Conservation (phyloP, 768 basidiomycete species). For the Chiua virens region DNA sequence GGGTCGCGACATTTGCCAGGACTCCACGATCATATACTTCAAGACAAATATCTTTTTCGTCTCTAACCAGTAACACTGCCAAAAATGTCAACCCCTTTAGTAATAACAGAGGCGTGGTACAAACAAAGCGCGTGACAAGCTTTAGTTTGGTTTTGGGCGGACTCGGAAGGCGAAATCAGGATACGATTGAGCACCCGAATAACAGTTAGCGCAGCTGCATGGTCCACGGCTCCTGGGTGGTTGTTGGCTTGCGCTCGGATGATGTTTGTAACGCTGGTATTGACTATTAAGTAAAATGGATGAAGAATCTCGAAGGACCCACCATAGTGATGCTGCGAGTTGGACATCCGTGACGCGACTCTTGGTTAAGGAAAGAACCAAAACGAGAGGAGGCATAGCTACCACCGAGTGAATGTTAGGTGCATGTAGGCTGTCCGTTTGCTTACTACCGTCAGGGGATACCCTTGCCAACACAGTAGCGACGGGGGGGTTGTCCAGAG, state of each 20-base stretch:
- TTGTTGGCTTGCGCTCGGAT: slow-evolving; percentile 48
- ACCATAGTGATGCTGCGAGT: slow-evolving; percentile 73
- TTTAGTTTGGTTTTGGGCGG: slow-evolving; percentile 49
- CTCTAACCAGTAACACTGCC: slow-evolving; percentile 65
- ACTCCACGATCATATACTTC: slow-evolving; percentile 69
- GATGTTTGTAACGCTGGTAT: slow-evolving; percentile 56
- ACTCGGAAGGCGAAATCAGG: slow-evolving; percentile 44
- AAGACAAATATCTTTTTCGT: slow-evolving; percentile 66
- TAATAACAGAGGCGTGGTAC: slow-evolving; percentile 25
- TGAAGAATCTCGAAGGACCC: slow-evolving; percentile 12
- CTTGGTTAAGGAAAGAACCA: slow-evolving; percentile 51
- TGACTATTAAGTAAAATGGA: not conserved
- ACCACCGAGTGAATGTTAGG: slow-evolving; percentile 3
- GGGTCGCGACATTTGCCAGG: slow-evolving; percentile 50
- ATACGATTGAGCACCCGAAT: slow-evolving; percentile 68
- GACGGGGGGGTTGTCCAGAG: slow-evolving; percentile 58
- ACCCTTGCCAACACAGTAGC: slow-evolving; percentile 49
- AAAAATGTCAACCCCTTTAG: not conserved
- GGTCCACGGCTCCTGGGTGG: slow-evolving; percentile 38
- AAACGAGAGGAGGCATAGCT: slow-evolving; percentile 28
- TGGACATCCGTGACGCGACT: slow-evolving; percentile 62
- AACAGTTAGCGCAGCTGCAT: slow-evolving; percentile 54
- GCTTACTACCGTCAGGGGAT: slow-evolving; percentile 39
- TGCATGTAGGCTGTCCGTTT: slow-evolving; percentile 20
- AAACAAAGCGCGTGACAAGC: slow-evolving; percentile 78